Evolutionary conservation across 129 eudicot species (phyloP).

Genomic region (Artemisia tridentata): DNA sequence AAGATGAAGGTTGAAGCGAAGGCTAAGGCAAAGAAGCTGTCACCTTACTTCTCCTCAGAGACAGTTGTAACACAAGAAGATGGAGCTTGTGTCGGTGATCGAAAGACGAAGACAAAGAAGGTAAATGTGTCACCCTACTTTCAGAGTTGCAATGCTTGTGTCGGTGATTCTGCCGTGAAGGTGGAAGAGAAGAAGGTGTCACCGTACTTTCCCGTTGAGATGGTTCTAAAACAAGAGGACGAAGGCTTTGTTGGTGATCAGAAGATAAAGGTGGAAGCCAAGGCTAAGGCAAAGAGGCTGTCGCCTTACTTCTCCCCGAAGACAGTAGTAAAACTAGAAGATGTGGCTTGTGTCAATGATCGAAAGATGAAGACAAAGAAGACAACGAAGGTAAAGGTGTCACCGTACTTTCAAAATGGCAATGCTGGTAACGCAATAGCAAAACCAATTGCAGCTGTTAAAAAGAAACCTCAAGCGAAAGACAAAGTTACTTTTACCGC

Average conservation of each 20-base stretch:
- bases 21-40: background rate
- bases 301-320: conserved; percentile 25
- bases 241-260: background rate
- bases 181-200: background rate
- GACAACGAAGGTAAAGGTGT: conserved; percentile 4
- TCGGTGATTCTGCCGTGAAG: background rate
- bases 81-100: conserved; percentile 10
- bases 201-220: background rate
- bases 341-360: conserved; percentile 9
- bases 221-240: background rate
- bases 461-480: background rate
- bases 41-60: conserved; percentile 25
- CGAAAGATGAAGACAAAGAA: background rate
- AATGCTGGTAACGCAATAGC: background rate
- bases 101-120: background rate
- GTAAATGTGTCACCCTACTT: conserved; percentile 22
- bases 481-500: conserved; percentile 30
- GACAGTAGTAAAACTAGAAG: background rate
- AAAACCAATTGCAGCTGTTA: background rate
- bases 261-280: background rate
- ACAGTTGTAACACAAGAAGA: background rate
- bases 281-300: background rate
- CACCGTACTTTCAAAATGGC: conserved; percentile 6
- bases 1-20: background rate
- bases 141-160: background rate